Evolutionary conservation across 768 basidiomycete species (phyloP).

Genomic region (Leccinum pellstonianum): DNA sequence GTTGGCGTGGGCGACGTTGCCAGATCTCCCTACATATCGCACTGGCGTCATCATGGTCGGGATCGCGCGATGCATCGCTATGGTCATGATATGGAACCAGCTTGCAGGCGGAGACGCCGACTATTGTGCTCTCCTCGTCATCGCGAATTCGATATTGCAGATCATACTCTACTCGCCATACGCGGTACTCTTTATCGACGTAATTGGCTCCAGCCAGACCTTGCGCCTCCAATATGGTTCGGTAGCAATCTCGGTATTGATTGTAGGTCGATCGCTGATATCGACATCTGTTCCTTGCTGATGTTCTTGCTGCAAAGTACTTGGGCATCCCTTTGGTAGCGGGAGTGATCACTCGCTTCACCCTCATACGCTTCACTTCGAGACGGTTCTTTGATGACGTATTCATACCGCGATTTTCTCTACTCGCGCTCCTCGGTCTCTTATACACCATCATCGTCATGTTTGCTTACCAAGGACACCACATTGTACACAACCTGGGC

Average conservation of each 20-base stretch:
- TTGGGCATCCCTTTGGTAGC: slow-evolving; percentile 78
- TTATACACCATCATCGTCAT: slow-evolving; percentile 79
- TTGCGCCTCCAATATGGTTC: slow-evolving; percentile 52
- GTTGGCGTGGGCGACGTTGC: slow-evolving; percentile 81
- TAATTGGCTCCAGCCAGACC: slow-evolving; percentile 50
- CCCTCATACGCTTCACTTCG: slow-evolving; percentile 44
- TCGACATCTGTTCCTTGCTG: background rate
- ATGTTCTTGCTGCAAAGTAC: slow-evolving; percentile 45
- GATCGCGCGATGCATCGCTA: slow-evolving; percentile 41
- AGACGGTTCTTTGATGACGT: slow-evolving; percentile 49
- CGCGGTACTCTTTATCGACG: slow-evolving; percentile 70
- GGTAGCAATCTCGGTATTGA: slow-evolving; percentile 66
- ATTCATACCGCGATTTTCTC: slow-evolving; percentile 71
- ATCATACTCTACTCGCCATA: slow-evolving; percentile 69
- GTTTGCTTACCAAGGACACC: slow-evolving; percentile 69
- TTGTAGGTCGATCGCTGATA: slow-evolving; percentile 46
- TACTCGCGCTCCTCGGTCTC: slow-evolving; percentile 69
- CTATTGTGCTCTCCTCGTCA: slow-evolving; percentile 78
- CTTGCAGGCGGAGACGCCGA: slow-evolving; percentile 67
- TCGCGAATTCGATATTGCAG: slow-evolving; percentile 77
- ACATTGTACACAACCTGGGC: slow-evolving; percentile 71
- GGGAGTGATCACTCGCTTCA: slow-evolving; percentile 67
- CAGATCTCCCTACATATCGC: slow-evolving; percentile 72
- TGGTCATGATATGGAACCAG: slow-evolving; percentile 83
- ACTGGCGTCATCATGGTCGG: slow-evolving; percentile 84